Conservation (phyloP, 257 asterid genomes). For the Cynanchum wilfordii region DNA sequence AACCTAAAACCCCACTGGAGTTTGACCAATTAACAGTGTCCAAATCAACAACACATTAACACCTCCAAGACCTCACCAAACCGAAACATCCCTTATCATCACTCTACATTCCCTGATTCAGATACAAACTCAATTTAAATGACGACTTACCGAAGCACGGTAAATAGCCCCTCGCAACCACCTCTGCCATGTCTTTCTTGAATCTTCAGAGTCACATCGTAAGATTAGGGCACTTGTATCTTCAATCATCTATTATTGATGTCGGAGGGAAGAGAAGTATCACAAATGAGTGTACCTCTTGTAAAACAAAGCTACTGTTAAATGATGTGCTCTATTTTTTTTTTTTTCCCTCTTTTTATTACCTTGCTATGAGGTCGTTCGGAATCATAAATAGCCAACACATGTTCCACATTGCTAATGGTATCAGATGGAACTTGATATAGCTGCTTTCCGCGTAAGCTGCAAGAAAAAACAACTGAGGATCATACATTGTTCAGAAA, state of each 20-base stretch:
- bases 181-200: constrained; percentile 75
- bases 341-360: background rate
- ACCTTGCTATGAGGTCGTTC: constrained; percentile 65
- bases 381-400: constrained; percentile 70
- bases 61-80: background rate
- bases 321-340: background rate
- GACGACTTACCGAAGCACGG: constrained; percentile 70
- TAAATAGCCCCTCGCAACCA: constrained; percentile 83
- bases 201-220: constrained; percentile 67
- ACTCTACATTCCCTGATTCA: background rate
- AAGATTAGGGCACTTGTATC: constrained; percentile 72
- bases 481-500: background rate
- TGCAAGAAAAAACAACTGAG: constrained; percentile 27
- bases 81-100: background rate
- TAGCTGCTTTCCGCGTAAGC: constrained; percentile 85
- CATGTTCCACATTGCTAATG: constrained; percentile 59
- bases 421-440: constrained; percentile 72
- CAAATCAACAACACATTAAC: background rate
- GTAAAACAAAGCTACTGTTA: background rate
- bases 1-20: background rate
- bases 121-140: constrained; percentile 5
- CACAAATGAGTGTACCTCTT: background rate
- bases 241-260: constrained; percentile 58
- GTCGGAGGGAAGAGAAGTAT: constrained; percentile 5
- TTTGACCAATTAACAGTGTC: background rate